phyloP scores from a whole-genome alignment of 108 stramenopile genomes.

The Conticribra weissflogii region DNA sequence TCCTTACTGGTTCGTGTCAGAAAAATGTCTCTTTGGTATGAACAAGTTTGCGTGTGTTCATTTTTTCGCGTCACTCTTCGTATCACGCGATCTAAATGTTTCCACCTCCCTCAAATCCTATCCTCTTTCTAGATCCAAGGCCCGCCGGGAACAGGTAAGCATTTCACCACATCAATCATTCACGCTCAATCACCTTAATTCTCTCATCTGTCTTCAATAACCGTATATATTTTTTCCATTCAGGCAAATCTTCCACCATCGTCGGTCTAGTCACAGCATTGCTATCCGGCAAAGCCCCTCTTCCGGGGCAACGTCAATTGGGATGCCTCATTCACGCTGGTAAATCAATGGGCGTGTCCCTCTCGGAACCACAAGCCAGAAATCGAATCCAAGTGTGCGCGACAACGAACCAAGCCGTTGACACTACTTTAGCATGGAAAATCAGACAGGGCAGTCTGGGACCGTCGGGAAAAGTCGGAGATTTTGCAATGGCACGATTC shows the following conservation, averaged over 20 bases:
- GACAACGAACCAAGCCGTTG: constrained; percentile 80
- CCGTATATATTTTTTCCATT: neutral
- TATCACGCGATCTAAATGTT: too few relatives aligned
- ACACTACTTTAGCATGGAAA: constrained; percentile 69
- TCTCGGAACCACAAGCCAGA: constrained; percentile 16
- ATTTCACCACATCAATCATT: neutral
- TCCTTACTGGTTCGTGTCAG: constrained; percentile 10
- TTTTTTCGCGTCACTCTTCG: too few relatives aligned
- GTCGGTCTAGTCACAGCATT: constrained; percentile 73
- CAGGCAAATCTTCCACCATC: constrained; percentile 42
- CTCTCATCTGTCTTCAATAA: neutral
- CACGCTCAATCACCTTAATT: neutral
- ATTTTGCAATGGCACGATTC: constrained; percentile 42
- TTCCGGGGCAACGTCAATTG: constrained; percentile 35
- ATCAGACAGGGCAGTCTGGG: constrained; percentile 55
- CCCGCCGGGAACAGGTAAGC: constrained; percentile 5
- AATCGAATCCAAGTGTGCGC: constrained; percentile 66
- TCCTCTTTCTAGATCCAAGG: constrained; percentile 16
- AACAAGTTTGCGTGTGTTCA: too few relatives aligned
- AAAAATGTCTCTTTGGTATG: constrained; percentile 10
- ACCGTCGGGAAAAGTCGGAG: constrained; percentile 52
- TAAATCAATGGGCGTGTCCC: constrained; percentile 37
- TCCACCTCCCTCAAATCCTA: too few relatives aligned
- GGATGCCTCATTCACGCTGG: constrained; percentile 43
- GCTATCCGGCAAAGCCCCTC: constrained; percentile 46